Evolutionary conservation across 768 basidiomycete genomes (phyloP), one percentile per base, ranked within the genome.

Genomic region (Leccinellum rugosiceps): DNA sequence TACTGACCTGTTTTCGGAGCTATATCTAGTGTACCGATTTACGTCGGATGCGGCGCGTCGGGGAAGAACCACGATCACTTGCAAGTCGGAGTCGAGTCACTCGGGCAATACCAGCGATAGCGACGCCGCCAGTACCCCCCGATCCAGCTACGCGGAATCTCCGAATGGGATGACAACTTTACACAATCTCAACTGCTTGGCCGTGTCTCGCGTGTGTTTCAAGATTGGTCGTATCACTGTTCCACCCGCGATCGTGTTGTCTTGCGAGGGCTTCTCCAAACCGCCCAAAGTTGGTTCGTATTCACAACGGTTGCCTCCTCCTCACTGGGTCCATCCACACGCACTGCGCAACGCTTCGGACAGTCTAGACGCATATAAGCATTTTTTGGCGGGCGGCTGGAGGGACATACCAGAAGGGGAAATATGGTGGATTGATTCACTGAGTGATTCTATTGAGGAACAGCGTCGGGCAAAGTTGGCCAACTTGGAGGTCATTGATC

Each of bases 221-320:
- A 90, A 90, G 68, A 66, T 82, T 23, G 85, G 84, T 1, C 79
- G 87, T 2, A 84, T 89, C 59, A 89, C 87, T 13, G 79, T 90
- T 50, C 87, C 88, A 2, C 88, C 88, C 34, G 76, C 77, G 7
- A 63, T 90, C 58, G 81, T 81, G 14, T 65, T 87, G 47, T 84
- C 83, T 1, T 58, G 73, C 10, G 83, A 85, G 56, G 88, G 88
- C 0, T 81, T 85, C 62, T 65, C 59, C 44, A 55, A 58, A 8
- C 63, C 70, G 2, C 60, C 63, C 0, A n/a, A 38, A 10, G 45
- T 43, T 10, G 62, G 64, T 3, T 58, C 61, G 6, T 55, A 61
- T 25, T 60, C 63, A 6, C 43, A 52, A 30, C 58, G 49, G 31
- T 41, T 47, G 2, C 59, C 55, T 21, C 62, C 62, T 8, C 61